Evolutionary conservation across 2,329 filamentous ascomycete species (phyloP), one percentile per base, ranked within the genome.

Genomic region (Claviceps citrina): DNA sequence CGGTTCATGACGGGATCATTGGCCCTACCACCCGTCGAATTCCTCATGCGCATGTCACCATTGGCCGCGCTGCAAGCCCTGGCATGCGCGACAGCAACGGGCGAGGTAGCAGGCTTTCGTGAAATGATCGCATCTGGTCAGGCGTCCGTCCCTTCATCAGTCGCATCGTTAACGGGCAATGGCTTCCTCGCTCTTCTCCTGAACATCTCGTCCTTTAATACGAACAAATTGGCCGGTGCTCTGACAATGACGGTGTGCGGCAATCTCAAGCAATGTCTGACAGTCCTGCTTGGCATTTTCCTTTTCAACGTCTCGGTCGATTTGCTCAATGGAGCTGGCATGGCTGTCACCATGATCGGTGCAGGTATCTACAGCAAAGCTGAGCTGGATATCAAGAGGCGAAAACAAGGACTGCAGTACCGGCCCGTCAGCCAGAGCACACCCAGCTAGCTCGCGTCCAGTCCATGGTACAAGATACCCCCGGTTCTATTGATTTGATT

Each of bases 1-100:
- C 68, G 71, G 50, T 67, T 78, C 49, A 76, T 78, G 70, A 78
- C 74, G 7, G 73, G 73, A 25, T 64, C 66, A 3, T 63, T 78
- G 22, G 64, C 67, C 16, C 65, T 78, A 3, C 67, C 70, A 1
- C 67, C 73, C 2, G 62, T 76, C 44, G 75, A 79, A 51, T 65
- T 77, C 15, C 65, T 78, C n/a, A 63, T 73, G 50, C 67, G 72
- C 54, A 73, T 78, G 70, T 74, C 71, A 10, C 75, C 73, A 1
- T 63, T 78, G 7, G 74, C 75, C 9, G 70, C 66, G 30, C 49
- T 68, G 28, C 72, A 76, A 54, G 70, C 70, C 13, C 48, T 75
- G 33, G 50, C 66, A 31, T 73, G 67, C 54, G 68, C 71, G 16
- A 58, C 61, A 39, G 57, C 65, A 24, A 67, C 63, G 13, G 73